phyloP scores from a whole-genome alignment of 345 rosid species.

The Barbarea vulgaris region DNA sequence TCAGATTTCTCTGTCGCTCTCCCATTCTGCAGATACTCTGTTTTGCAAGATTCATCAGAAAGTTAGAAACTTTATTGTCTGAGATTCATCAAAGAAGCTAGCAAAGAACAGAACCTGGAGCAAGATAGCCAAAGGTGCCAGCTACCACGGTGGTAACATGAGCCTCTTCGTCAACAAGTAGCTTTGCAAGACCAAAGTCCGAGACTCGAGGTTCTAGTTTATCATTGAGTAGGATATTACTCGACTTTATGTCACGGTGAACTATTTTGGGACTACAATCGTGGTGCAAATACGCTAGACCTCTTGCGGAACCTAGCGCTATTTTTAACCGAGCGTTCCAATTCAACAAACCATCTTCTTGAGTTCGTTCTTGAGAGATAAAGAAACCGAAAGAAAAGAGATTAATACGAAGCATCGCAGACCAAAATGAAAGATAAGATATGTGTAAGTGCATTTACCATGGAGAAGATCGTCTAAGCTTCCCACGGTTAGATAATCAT shows the following conservation, averaged over 20 bases:
- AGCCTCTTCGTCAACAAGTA: conserved; percentile 88
- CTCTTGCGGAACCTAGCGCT: conserved; percentile 87
- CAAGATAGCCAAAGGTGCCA: conserved; percentile 96
- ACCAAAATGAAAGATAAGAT: background rate
- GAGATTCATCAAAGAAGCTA: background rate
- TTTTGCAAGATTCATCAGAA: conserved; percentile 16
- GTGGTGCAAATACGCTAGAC: conserved; percentile 86
- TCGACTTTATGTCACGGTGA: conserved; percentile 92
- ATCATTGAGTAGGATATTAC: conserved; percentile 90
- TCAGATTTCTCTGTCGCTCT: conserved; percentile 93
- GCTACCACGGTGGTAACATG: conserved; percentile 96
- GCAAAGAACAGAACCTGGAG: conserved; percentile 66
- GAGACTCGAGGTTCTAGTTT: conserved; percentile 88
- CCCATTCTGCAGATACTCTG: conserved; percentile 93
- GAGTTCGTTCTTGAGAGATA: conserved; percentile 29
- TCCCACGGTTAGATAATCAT: conserved; percentile 86
- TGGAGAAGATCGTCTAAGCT: conserved; percentile 91
- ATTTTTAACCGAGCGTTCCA: conserved; percentile 76
- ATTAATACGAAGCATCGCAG: background rate
- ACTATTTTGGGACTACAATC: conserved; percentile 87
- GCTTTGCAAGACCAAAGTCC: conserved; percentile 96
- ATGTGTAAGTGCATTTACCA: conserved; percentile 45
- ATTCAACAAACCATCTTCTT: conserved; percentile 52
- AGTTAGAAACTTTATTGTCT: background rate
- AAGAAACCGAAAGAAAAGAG: background rate